Evolutionary conservation across 768 basidiomycete species (phyloP).

Genomic region (Termitomyces sp.): DNA sequence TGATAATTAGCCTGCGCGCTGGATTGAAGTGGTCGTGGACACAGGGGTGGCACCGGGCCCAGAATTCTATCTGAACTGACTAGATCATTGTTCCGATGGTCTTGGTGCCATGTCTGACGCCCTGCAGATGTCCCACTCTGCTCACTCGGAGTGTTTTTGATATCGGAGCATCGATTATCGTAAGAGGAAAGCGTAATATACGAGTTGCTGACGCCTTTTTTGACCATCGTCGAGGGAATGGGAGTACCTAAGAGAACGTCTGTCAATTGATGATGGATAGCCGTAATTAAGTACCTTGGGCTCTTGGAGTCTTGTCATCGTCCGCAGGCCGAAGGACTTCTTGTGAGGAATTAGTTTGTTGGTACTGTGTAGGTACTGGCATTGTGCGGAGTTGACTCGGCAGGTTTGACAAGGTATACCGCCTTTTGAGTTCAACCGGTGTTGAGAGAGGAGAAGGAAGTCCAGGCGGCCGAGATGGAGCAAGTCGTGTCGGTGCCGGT

Average conservation of each 20-base stretch:
- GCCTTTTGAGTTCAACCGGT: not conserved
- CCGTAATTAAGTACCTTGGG: not conserved
- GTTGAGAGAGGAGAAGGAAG: not conserved
- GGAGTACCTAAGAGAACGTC: not conserved
- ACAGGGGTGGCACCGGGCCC: not conserved
- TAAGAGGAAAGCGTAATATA: not conserved
- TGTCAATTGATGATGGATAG: not conserved
- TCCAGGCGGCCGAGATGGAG: not conserved
- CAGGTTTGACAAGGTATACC: not conserved
- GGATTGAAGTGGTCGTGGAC: not conserved
- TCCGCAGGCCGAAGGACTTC: not conserved
- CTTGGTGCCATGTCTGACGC: conserved; percentile 6
- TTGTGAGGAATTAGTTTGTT: not conserved
- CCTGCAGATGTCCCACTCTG: not conserved
- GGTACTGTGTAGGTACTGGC: not conserved
- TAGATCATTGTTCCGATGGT: not conserved
- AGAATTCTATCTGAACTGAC: not conserved
- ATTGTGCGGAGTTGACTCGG: not conserved
- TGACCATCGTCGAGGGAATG: not conserved
- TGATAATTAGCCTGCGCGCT: not conserved
- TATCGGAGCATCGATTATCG: not conserved
- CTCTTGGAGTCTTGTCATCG: no score
- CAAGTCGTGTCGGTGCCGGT: not conserved
- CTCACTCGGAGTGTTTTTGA: not conserved
- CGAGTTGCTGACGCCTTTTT: no score